Conservation (phyloP, 148 eudicot genomes). For the Camellia sinensis region DNA sequence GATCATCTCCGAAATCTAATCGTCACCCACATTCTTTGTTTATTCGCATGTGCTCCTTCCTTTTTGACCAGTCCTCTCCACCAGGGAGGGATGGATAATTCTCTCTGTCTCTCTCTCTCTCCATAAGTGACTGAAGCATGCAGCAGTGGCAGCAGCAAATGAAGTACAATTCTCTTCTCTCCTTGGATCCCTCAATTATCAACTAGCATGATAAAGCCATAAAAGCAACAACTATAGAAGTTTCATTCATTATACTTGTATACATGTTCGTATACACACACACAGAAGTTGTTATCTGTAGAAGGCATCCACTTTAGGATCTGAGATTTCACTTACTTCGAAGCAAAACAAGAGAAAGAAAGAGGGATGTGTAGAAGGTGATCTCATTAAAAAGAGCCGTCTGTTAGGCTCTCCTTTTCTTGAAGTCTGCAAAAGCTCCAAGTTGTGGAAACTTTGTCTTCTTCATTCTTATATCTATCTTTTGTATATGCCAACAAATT, state of each 20-base stretch:
- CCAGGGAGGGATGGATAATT: background rate
- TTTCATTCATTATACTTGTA: no score
- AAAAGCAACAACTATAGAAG: no score
- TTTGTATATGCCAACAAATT: background rate
- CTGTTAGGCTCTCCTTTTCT: slow-evolving; percentile 7
- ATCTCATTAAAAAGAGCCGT: background rate
- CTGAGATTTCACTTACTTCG: slow-evolving; percentile 1
- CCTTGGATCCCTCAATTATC: no score
- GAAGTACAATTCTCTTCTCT: no score
- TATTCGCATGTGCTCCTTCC: slow-evolving; percentile 4
- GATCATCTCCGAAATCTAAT: slow-evolving; percentile 7
- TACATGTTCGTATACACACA: no score
- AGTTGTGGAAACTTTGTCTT: slow-evolving; percentile 18
- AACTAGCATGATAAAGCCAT: no score
- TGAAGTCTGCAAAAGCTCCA: slow-evolving; percentile 17
- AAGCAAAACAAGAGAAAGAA: background rate
- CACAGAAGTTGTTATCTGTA: no score
- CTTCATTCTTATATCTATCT: background rate
- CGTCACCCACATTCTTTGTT: slow-evolving; percentile 1
- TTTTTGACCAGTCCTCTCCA: slow-evolving; percentile 17
- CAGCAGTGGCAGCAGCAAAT: no score
- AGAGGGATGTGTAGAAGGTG: background rate
- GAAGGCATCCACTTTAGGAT: background rate
- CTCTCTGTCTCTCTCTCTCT: slow-evolving; percentile 3
- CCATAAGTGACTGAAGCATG: no score